phyloP scores from a whole-genome alignment of 2,329 filamentous ascomycete species.

The Gaeumannomyces sp. region DNA sequence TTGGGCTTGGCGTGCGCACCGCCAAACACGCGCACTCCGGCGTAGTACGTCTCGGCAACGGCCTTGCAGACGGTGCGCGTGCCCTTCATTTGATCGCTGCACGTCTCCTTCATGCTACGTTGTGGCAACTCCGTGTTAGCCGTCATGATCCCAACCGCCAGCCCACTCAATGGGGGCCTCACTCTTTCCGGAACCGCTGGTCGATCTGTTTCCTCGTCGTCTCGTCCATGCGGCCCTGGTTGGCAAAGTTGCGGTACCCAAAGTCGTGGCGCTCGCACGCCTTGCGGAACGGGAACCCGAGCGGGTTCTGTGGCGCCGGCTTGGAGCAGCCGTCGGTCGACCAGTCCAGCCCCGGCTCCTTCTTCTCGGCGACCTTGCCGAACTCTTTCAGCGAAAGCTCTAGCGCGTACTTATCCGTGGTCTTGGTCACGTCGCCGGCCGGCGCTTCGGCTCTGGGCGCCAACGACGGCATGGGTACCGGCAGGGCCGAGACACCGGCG shows the following conservation, averaged over 20 bases:
- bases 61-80: not conserved
- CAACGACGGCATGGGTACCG: not conserved
- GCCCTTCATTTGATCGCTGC: not conserved
- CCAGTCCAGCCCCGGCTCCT: not conserved
- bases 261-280: not conserved
- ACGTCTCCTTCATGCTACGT: not conserved
- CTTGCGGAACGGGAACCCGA: not conserved
- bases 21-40: not conserved
- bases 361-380: not conserved
- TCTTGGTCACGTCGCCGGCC: too few relatives aligned
- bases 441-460: too few relatives aligned
- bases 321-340: conserved; percentile 1
- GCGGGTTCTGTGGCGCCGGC: not conserved
- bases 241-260: not conserved
- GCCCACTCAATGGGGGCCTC: not conserved
- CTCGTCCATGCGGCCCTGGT: not conserved
- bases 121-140: too few relatives aligned
- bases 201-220: not conserved
- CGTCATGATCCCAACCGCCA: too few relatives aligned
- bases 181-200: not conserved
- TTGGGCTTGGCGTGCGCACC: not conserved
- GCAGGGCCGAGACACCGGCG: not conserved
- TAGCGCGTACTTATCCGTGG: not conserved
- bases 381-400: not conserved
- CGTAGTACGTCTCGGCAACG: not conserved